Evolutionary conservation across 257 asterid species (phyloP), one percentile per base, ranked within the genome.

Genomic region (Craterostigma plantagineum): DNA sequence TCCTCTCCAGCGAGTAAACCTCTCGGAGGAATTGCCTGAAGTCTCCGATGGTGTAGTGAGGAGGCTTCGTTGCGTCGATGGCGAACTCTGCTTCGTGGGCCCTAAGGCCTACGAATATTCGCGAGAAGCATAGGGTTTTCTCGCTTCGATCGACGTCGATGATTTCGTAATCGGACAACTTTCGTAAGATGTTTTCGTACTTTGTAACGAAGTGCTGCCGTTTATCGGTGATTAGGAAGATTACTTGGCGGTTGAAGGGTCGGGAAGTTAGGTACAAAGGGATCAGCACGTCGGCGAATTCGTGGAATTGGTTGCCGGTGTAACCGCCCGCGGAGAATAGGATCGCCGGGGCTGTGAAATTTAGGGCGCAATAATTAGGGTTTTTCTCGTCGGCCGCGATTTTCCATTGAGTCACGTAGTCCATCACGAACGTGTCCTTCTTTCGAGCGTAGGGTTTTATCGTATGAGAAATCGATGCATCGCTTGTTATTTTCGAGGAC

Each of bases 241-340:
- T 36, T 0, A 68, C 73, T 7, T 47, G 50, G 2, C 63, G 45
- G 35, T 67, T 46, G 53, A 74, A 74, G 7, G 44, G 56, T 3
- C 39, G 60, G 9, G 81, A 54, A 1, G 86, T 73, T 11, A 57
- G 18, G 56, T 52, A 73, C 17, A 76, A 59, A 0, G 86, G 91
- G 15, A 76, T 46, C 46, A 81, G 43, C 14, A 77, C 56, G 51
- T 81, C 92, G 43, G 71, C 34, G 60, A 77, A 61, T 42, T 55
- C 72, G 54, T 81, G 94, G 71, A 64, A 81, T 15, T 34, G 60
- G 73, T 81, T 81, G 4, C 59, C 72, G 33, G 69, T 34, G 49
- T 67, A 58, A 4, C 75, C 78, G 14, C 68, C 73, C 4, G 53
- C 45, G 16, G 92, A 69, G 72, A 81, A 74, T 6, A 75, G 44